These are phyloP conservation scores for Populus nigra DNA, from an alignment of 345 rosid species.

Conservation along the genomic window DNA sequence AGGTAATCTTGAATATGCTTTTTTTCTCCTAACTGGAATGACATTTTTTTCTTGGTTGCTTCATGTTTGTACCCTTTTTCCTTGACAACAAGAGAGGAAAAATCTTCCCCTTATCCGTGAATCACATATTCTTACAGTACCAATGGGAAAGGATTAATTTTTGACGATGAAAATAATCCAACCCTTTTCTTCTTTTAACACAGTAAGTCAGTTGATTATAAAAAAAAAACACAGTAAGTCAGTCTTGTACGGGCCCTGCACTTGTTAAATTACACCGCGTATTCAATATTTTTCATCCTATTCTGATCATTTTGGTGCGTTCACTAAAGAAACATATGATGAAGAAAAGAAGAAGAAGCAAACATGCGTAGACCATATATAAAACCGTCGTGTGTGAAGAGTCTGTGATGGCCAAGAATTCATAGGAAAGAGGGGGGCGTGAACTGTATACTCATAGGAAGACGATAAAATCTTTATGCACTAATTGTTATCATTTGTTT, in stretches of 20 bases:
- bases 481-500: not conserved
- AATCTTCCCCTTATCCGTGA: not conserved
- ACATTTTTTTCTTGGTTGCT: not conserved
- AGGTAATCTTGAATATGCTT: not conserved
- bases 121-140: not conserved
- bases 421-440: no score
- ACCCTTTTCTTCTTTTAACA: not conserved
- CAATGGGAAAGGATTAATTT: not conserved
- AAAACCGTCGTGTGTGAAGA: no score
- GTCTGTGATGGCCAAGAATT: no score
- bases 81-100: not conserved
- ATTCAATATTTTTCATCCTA: no score
- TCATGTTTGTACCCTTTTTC: not conserved
- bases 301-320: not conserved
- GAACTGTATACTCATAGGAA: not conserved
- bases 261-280: no score
- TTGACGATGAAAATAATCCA: not conserved
- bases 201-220: not conserved
- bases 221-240: not conserved
- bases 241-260: not conserved
- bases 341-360: no score
- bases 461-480: not conserved
- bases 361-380: no score
- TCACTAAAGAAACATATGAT: not conserved
- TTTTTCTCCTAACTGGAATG: not conserved